Conservation (phyloP, 176 grass and related monocot genomes). For the Rhynchospora pubera region DNA sequence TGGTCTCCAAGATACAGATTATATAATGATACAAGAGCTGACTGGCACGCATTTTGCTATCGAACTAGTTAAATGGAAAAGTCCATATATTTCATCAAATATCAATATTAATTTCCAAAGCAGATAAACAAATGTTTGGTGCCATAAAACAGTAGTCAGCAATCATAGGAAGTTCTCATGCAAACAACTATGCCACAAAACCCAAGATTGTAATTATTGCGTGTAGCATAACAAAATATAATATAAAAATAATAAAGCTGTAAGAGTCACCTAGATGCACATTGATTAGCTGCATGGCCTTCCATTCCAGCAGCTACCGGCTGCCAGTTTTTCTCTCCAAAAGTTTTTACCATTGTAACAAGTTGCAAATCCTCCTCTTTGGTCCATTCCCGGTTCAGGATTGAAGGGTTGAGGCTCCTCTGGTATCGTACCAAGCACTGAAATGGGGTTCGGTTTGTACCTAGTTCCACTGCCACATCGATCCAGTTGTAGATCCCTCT, state of each 20-base stretch:
- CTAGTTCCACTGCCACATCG: constrained; percentile 61
- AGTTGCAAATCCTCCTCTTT: constrained; percentile 77
- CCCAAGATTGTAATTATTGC: not conserved
- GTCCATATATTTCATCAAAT: too few species aligned
- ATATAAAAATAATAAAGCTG: not conserved
- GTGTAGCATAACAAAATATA: constrained; percentile 3
- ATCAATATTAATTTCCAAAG: not conserved
- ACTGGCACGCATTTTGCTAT: not conserved
- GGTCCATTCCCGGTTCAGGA: constrained; percentile 80
- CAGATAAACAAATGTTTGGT: not conserved
- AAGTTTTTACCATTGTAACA: constrained; percentile 47
- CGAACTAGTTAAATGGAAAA: not conserved
- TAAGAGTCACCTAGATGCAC: constrained; percentile 67
- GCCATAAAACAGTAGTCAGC: not conserved
- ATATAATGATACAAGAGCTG: not conserved
- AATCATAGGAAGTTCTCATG: not conserved
- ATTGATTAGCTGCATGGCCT: constrained; percentile 70
- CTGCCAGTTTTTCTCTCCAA: constrained; percentile 84
- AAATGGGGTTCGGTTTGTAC: constrained; percentile 74
- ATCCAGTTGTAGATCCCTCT: constrained; percentile 87
- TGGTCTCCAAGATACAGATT: not conserved
- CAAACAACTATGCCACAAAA: not conserved
- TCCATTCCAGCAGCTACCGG: constrained; percentile 53
- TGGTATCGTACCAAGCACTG: constrained; percentile 89
- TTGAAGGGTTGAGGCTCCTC: constrained; percentile 91